Conservation (phyloP, 345 rosid species). For the Microcos paniculata region DNA sequence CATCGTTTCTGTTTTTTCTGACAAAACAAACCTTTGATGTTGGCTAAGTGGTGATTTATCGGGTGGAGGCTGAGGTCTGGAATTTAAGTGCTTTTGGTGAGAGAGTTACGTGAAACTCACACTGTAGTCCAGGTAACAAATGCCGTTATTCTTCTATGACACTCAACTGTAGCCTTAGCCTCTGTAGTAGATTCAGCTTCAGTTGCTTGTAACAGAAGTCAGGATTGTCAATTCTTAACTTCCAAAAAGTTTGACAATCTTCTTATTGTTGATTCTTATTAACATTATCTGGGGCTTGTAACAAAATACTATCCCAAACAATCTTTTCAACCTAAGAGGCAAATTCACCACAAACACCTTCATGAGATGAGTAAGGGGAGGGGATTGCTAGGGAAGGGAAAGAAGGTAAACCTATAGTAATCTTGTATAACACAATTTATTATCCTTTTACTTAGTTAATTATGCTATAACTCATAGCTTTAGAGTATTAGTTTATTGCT, state of each 20-base stretch:
- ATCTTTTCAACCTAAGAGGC: not conserved
- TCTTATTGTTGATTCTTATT: not conserved
- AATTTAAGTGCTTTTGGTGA: not conserved
- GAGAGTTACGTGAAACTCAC: not conserved
- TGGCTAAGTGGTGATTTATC: not conserved
- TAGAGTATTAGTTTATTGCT: not conserved
- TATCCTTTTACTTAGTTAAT: not conserved
- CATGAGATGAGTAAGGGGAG: not conserved
- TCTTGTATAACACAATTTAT: not conserved
- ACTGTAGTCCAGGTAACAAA: not conserved
- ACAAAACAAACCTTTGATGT: not conserved
- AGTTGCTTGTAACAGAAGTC: not conserved
- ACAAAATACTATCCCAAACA: not conserved
- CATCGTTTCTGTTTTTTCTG: not conserved
- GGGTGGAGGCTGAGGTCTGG: slow-evolving; percentile 9
- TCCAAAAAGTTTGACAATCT: not conserved
- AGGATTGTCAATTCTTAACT: not conserved
- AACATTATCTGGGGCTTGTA: not conserved
- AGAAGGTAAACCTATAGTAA: not conserved
- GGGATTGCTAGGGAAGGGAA: not conserved
- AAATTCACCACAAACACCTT: not conserved
- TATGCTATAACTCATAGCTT: not conserved
- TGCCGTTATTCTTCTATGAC: not conserved
- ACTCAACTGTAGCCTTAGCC: not conserved
- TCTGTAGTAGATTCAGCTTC: not conserved